Conservation (phyloP, 2,329 filamentous ascomycete species). For the Thermothelomyces thermophilus region DNA sequence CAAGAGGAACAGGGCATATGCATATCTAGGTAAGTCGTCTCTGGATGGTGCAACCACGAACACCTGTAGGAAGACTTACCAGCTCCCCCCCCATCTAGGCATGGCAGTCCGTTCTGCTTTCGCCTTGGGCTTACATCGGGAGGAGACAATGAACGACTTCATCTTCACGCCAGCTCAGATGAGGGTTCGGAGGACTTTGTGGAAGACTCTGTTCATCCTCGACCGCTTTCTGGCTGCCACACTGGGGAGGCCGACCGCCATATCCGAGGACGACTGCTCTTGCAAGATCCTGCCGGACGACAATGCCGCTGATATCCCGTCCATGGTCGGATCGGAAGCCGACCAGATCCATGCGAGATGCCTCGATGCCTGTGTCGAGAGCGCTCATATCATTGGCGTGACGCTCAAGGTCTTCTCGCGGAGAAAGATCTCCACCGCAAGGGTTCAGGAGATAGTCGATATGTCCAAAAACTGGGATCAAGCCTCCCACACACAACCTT, state of each 20-base stretch:
- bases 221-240: conserved; percentile 58
- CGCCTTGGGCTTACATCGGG: conserved; percentile 55
- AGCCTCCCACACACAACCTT: conserved; percentile 40
- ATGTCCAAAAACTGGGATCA: conserved; percentile 47
- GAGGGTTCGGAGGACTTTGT: conserved; percentile 49
- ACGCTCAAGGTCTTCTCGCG: conserved; percentile 57
- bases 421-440: conserved; percentile 49
- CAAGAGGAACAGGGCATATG: conserved; percentile 57
- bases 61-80: conserved; percentile 9
- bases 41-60: too few relatives aligned
- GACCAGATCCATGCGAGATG: conserved; percentile 28
- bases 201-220: conserved; percentile 58
- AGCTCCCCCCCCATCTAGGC: conserved; percentile 33
- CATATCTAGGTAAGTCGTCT: conserved; percentile 46
- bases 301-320: conserved; percentile 33
- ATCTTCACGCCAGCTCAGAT: conserved; percentile 45
- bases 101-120: conserved; percentile 59
- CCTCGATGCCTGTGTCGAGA: conserved; percentile 51
- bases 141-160: conserved; percentile 44
- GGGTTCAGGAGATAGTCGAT: conserved; percentile 51
- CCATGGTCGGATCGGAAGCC: conserved; percentile 9
- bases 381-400: conserved; percentile 50
- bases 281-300: conserved; percentile 28
- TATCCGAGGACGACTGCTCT: conserved; percentile 57
- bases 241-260: conserved; percentile 55